Base-by-base conservation (phyloP, 179 eudicot genomes). In the Patellifolia procumbens region DNA sequence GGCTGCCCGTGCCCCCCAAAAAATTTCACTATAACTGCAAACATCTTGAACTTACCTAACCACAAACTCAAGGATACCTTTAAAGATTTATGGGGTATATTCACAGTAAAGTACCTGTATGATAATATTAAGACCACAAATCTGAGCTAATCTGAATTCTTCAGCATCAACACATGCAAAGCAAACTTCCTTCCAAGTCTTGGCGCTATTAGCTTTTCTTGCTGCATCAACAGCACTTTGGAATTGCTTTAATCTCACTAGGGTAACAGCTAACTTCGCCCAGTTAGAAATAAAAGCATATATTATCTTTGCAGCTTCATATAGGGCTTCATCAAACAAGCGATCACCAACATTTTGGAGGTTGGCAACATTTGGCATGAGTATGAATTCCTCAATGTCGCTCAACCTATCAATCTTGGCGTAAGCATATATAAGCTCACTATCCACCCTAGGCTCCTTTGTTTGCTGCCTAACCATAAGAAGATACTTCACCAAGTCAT, bases 181-280 rank as follows among this genome's bases (percentile, higher is more conserved):
- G 85, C 97, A 93, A 63, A 93, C 98, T 87, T 93, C 97, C 81
- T 93, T 93, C 98, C 98, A 91, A 39, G 97, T 91, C 83, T 93
- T 93, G 24, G 97, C 83, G 52, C 98, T 93, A 72, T 93, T 91
- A 53, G 98, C 98, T 78, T 93, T 93, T 19, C 98, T 75, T 77
- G 98, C 98, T 19, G 97, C 98, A 89, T 93, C 97, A 82, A 93
- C 98, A 82, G 97, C 98, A 68, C 95, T 91, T 89, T 93, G 97
- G 79, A 90, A 93, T 81, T 93, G 97, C 75, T 83, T 83, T 68
- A 93, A 84, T 87, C 84, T 91, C 43, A 93, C 95, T 32, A 93
- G 86, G 29, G 97, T 93, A 70, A 77, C 74, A 43, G 98, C 98
- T 81, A 93, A 79, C 85, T 93, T 93, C 79, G 89, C 98, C 98